A percentile compares a stretch with the other conserved stretches of the same genome.
Evolutionary conservation across 768 basidiomycete species (phyloP).

Genomic region (Collybia nuda): DNA sequence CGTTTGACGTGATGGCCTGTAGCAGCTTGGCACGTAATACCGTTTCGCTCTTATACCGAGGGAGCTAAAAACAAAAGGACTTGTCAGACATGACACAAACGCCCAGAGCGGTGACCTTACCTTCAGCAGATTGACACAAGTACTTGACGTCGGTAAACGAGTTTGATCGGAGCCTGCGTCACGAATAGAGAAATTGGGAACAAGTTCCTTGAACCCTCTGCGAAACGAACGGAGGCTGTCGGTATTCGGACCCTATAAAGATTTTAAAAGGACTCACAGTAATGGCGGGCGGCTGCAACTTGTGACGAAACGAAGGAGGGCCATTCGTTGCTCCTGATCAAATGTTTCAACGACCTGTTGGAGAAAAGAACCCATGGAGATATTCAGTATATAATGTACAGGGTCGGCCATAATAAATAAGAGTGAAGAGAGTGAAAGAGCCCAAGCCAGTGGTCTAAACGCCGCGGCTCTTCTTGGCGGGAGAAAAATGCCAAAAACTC

Average conservation of each 20-base stretch:
- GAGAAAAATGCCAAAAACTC: no score
- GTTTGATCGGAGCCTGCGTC: slow-evolving; percentile 73
- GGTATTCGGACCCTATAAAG: background rate
- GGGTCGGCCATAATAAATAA: background rate
- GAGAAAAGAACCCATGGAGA: background rate
- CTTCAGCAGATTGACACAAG: slow-evolving; percentile 93
- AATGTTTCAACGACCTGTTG: slow-evolving; percentile 74
- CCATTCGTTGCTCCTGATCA: slow-evolving; percentile 74
- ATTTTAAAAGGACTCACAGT: slow-evolving; percentile 46
- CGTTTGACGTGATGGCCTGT: slow-evolving; percentile 83
- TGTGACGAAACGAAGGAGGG: slow-evolving; percentile 88
- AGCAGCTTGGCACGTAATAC: slow-evolving; percentile 74
- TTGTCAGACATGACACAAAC: background rate
- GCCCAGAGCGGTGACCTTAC: slow-evolving; percentile 29
- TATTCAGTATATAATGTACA: no score
- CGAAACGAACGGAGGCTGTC: background rate
- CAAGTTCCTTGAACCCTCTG: slow-evolving; percentile 84
- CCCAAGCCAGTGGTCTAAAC: no score
- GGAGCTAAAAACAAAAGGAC: slow-evolving; percentile 59
- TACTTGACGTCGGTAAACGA: slow-evolving; percentile 75
- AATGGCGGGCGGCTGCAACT: slow-evolving; percentile 89
- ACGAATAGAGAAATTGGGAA: slow-evolving; percentile 87
- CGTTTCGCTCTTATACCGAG: slow-evolving; percentile 62
- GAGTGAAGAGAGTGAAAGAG: background rate
- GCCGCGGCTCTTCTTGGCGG: no score